A percentile compares a stretch with the other conserved stretches of the same genome.
Evolutionary conservation across 2,329 filamentous ascomycete genomes (phyloP).

Genomic region (Chaetothyriales sp.): DNA sequence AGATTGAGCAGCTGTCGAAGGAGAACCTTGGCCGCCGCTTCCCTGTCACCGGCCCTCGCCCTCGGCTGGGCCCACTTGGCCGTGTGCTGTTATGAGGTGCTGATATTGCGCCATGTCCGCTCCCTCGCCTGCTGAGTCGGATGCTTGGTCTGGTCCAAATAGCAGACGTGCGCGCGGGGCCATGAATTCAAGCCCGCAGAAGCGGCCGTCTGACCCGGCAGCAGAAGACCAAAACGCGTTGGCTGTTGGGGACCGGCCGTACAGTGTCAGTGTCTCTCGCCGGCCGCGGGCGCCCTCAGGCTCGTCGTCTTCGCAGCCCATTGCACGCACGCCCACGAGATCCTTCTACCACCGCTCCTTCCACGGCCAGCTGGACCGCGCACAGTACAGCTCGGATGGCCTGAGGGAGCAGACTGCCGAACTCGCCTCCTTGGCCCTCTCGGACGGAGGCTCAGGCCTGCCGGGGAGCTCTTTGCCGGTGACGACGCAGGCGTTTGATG

Average conservation of each 20-base stretch:
- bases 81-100: background rate
- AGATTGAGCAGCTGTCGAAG: background rate
- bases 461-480: conserved; percentile 10
- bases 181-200: background rate
- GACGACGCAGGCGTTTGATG: conserved; percentile 8
- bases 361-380: conserved; percentile 40
- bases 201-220: background rate
- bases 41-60: background rate
- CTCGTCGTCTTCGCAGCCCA: conserved; percentile 13
- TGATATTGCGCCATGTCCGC: conserved; percentile 1
- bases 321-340: conserved; percentile 27
- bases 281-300: conserved; percentile 9
- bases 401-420: conserved; percentile 80
- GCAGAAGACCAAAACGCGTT: conserved; percentile 1
- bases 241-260: conserved; percentile 11
- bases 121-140: background rate
- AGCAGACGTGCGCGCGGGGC: background rate
- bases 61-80: background rate
- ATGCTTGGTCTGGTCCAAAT: background rate
- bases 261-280: conserved; percentile 1
- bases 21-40: background rate
- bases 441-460: conserved; percentile 30
- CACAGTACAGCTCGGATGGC: conserved; percentile 58
- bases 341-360: conserved; percentile 35
- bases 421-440: conserved; percentile 67